phyloP scores from a whole-genome alignment of 2,329 filamentous ascomycete genomes.

The Trichoderma aggressivum region DNA sequence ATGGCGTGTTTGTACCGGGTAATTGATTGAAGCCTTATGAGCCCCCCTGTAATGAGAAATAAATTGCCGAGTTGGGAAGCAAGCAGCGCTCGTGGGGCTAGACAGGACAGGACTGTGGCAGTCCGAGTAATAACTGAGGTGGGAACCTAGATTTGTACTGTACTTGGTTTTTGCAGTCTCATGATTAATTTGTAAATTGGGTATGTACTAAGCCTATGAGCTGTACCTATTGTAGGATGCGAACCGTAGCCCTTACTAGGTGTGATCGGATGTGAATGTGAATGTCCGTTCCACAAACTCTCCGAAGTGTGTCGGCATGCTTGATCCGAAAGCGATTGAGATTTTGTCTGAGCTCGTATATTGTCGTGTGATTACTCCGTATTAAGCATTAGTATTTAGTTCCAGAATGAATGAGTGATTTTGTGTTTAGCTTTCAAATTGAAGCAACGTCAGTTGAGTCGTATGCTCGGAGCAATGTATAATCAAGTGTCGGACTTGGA shows the following conservation, averaged over 20 bases:
- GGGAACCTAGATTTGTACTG: background rate
- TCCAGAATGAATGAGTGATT: too few species aligned
- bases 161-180: background rate
- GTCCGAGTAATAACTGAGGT: too few species aligned
- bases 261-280: too few species aligned
- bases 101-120: background rate
- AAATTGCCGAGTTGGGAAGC: background rate
- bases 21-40: background rate
- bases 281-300: too few species aligned
- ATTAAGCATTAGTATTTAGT: too few species aligned
- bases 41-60: background rate
- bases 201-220: too few species aligned
- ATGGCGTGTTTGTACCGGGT: background rate
- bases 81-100: background rate
- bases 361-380: too few species aligned
- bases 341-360: background rate
- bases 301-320: background rate
- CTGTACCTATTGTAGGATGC: too few species aligned
- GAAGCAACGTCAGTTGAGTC: background rate
- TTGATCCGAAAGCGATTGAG: background rate
- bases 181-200: background rate
- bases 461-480: background rate
- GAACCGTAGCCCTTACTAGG: too few species aligned
- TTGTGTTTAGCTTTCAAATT: too few species aligned
- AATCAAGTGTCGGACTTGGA: background rate